A percentile compares a stretch with the other conserved stretches of the same genome.
Evolutionary conservation across 805 yeast genomes (phyloP).

Genomic region (Schwanniomyces vanrijiae): DNA sequence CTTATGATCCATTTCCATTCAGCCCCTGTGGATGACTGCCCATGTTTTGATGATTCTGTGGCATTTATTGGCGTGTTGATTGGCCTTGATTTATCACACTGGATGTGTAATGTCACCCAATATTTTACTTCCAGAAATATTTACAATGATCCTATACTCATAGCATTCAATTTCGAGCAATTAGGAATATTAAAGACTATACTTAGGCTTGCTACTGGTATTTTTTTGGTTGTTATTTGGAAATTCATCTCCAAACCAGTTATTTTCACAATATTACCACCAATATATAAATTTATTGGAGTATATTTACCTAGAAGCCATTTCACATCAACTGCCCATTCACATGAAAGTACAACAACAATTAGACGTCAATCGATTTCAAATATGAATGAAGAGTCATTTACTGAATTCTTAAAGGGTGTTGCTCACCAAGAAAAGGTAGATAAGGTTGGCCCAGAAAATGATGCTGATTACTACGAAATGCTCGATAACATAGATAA

Average conservation of each 20-base stretch:
- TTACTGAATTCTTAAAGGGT: constrained; percentile 22
- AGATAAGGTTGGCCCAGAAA: constrained; percentile 36
- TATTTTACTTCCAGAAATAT: constrained; percentile 19
- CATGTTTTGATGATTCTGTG: constrained; percentile 93
- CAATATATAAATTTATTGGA: constrained; percentile 49
- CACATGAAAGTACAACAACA: constrained; percentile 28
- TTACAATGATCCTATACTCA: constrained; percentile 29
- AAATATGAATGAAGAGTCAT: constrained; percentile 29
- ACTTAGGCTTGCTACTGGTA: constrained; percentile 61
- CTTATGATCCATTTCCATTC: constrained; percentile 67
- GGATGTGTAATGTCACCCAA: constrained; percentile 40
- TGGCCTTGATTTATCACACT: constrained; percentile 70
- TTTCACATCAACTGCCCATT: constrained; percentile 38
- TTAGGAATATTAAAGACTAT: constrained; percentile 43
- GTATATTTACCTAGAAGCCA: constrained; percentile 39
- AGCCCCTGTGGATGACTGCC: constrained; percentile 88
- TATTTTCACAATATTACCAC: constrained; percentile 56
- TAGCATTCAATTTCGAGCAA: constrained; percentile 42
- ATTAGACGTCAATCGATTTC: constrained; percentile 41
- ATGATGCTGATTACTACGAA: constrained; percentile 42
- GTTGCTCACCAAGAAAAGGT: constrained; percentile 23
- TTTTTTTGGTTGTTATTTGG: constrained; percentile 67
- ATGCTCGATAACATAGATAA: constrained; percentile 31
- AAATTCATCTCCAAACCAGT: constrained; percentile 69
- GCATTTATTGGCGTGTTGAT: constrained; percentile 87